phyloP scores from a whole-genome alignment of 176 grass and related monocot species.

The Cymbopogon citratus region DNA sequence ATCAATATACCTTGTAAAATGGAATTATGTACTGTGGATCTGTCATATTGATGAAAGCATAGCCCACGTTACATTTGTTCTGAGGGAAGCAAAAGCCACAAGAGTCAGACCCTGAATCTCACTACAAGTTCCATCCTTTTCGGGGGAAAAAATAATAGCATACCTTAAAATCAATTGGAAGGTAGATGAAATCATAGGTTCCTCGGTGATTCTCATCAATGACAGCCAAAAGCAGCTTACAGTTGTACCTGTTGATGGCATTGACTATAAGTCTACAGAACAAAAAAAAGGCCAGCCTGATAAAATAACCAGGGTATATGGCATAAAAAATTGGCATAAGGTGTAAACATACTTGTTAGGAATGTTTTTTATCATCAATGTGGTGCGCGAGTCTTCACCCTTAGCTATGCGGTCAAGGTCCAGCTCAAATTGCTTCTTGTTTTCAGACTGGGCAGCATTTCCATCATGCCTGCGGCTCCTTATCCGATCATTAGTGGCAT shows the following conservation, averaged over 20 bases:
- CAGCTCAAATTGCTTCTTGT: conserved; percentile 85
- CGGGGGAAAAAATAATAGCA: background rate
- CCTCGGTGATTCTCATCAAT: conserved; percentile 93
- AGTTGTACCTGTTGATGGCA: conserved; percentile 66
- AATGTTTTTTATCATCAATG: conserved; percentile 97
- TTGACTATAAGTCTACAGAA: conserved; percentile 1
- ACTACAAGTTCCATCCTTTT: background rate
- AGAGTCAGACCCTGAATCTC: conserved; percentile 21
- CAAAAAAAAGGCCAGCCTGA: background rate
- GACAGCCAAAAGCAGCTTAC: conserved; percentile 79
- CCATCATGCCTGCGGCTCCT: conserved; percentile 69
- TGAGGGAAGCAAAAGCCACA: conserved; percentile 35
- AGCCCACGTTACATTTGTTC: conserved; percentile 98
- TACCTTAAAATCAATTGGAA: conserved; percentile 99
- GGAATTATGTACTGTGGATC: conserved; percentile 78
- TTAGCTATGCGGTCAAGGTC: conserved; percentile 63
- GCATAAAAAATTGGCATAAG: background rate
- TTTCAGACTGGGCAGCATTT: conserved; percentile 52
- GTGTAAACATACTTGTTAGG: conserved; percentile 73
- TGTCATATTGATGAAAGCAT: conserved; percentile 98
- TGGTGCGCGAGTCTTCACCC: conserved; percentile 83
- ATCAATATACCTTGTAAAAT: conserved; percentile 71
- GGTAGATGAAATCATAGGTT: conserved; percentile 99
- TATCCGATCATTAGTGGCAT: conserved; percentile 57
- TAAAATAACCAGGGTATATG: background rate